These are phyloP conservation scores for Colletotrichum musae DNA, from an alignment of 2,329 filamentous ascomycete genomes.

Conservation along the genomic window DNA sequence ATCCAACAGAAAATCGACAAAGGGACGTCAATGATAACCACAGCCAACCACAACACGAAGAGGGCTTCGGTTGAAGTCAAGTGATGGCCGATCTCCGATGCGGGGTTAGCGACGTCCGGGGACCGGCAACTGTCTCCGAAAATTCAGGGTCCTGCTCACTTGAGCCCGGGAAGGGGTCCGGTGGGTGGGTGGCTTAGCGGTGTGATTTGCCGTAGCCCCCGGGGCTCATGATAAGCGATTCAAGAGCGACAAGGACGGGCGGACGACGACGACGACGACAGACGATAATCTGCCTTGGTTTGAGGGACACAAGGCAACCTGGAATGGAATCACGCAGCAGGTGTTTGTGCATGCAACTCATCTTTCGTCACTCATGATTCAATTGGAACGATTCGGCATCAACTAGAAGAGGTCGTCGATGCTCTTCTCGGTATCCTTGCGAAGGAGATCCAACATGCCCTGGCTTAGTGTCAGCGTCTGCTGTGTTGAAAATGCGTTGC, in stretches of 20 bases:
- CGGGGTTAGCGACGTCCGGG: conserved; percentile 20
- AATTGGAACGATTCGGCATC: conserved; percentile 36
- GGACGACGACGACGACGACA: too few relatives aligned
- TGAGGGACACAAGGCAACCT: not conserved
- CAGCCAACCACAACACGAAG: conserved; percentile 9
- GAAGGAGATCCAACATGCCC: conserved; percentile 96
- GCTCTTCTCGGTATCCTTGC: conserved; percentile 92
- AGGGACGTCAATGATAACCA: not conserved
- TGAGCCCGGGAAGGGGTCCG: not conserved
- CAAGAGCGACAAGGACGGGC: not conserved
- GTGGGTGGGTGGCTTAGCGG: not conserved
- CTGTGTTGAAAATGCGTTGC: conserved; percentile 43
- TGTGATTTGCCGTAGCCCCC: not conserved
- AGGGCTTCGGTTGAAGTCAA: conserved; percentile 4
- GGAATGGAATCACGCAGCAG: not conserved
- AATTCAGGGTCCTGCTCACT: not conserved
- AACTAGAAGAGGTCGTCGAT: conserved; percentile 85
- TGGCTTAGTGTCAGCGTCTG: conserved; percentile 51
- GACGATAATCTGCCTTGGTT: not conserved
- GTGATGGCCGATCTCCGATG: conserved; percentile 30
- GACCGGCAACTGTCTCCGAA: conserved; percentile 9
- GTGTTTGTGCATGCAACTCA: not conserved
- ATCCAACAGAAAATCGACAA: not conserved
- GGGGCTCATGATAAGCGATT: not conserved
- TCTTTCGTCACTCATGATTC: conserved; percentile 22